phyloP scores from a whole-genome alignment of 106 monocot genomes.

The Triglochin maritima region DNA sequence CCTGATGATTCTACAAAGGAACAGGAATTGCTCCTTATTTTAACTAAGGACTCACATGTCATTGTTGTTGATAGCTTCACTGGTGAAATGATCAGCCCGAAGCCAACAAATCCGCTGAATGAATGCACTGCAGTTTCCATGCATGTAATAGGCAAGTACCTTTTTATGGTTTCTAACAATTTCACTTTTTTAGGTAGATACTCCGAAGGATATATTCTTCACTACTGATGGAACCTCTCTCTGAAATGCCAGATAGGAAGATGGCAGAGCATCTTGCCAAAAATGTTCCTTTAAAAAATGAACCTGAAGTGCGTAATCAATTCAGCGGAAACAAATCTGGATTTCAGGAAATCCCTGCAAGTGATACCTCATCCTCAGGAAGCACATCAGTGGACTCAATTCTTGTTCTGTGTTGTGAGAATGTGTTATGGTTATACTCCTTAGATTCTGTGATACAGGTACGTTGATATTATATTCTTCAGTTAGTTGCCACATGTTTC shows the following conservation, averaged over 20 bases:
- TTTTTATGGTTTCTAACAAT: not conserved
- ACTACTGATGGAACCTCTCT: slow-evolving; percentile 22
- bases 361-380: slow-evolving; percentile 14
- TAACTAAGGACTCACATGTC: slow-evolving; percentile 58
- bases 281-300: slow-evolving; percentile 18
- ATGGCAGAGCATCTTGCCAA: slow-evolving; percentile 6
- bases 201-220: not conserved
- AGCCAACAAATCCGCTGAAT: slow-evolving; percentile 29
- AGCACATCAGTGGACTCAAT: slow-evolving; percentile 27
- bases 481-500: not conserved
- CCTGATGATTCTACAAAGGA: slow-evolving; percentile 11
- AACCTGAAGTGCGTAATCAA: slow-evolving; percentile 14
- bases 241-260: slow-evolving; percentile 13
- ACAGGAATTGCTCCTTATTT: slow-evolving; percentile 36
- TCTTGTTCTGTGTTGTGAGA: slow-evolving; percentile 65
- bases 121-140: slow-evolving; percentile 66
- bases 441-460: slow-evolving; percentile 69
- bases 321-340: slow-evolving; percentile 13
- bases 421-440: slow-evolving; percentile 45
- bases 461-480: not conserved
- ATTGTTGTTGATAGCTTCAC: slow-evolving; percentile 38
- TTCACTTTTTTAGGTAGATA: no score
- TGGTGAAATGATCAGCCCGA: slow-evolving; percentile 39
- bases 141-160: slow-evolving; percentile 89
- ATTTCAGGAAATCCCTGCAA: slow-evolving; percentile 10